Evolutionary conservation across 2,329 filamentous ascomycete species (phyloP).

Genomic region (Fusarium humuli): DNA sequence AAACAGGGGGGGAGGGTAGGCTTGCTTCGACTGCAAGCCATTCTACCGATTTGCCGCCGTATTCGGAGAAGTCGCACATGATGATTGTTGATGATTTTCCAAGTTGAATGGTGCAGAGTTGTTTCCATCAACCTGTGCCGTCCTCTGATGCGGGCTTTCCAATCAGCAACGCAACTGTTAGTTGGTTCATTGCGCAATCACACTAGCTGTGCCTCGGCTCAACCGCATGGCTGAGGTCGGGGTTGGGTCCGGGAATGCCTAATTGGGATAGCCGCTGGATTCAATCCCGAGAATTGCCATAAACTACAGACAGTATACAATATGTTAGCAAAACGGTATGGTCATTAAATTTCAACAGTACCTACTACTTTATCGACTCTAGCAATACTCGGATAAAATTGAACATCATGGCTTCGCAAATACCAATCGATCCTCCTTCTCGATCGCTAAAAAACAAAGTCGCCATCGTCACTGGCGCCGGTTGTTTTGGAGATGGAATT

Average conservation of each 20-base stretch:
- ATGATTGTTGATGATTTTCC: not conserved
- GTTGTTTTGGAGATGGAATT: slow-evolving; percentile 66
- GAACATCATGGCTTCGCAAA: slow-evolving; percentile 12
- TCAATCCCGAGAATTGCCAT: not conserved
- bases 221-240: not conserved
- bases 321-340: too few species aligned
- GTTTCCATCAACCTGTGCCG: not conserved
- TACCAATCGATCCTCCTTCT: slow-evolving; percentile 24
- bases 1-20: slow-evolving; percentile 5
- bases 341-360: not conserved
- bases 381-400: not conserved
- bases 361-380: not conserved
- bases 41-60: slow-evolving; percentile 56
- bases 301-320: not conserved
- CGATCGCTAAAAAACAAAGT: slow-evolving; percentile 50
- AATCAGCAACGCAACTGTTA: not conserved
- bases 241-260: not conserved
- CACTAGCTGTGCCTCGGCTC: not conserved
- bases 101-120: not conserved
- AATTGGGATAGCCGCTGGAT: slow-evolving; percentile 8
- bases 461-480: slow-evolving; percentile 70
- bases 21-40: slow-evolving; percentile 55
- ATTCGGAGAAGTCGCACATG: slow-evolving; percentile 50
- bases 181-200: not conserved
- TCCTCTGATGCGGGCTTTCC: not conserved